Evolutionary conservation across 148 eudicot genomes (phyloP), one percentile per base, ranked within the genome.

Genomic region (Camellia granthamiana): DNA sequence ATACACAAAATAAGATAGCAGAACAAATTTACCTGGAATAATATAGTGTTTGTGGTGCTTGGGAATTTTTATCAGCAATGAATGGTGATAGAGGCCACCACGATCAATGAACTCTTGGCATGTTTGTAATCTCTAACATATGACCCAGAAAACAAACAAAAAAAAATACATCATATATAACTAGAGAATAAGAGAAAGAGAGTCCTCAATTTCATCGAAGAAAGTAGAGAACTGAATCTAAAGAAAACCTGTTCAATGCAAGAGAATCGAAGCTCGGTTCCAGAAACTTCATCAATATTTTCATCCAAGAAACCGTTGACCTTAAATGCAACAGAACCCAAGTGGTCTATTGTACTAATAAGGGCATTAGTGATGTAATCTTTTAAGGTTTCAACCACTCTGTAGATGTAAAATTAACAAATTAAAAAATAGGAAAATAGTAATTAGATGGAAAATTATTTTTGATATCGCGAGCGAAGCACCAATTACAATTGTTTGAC

Each of bases 241-340:
- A 77, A 64, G 62, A 64, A 41, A 71, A 88, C 91, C 91, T 86
- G 86, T 81, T 86, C 83, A 59, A 86, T 74, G 70, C 83, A 79
- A 73, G 78, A 81, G 42, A 88, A 70, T 47, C 69, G 86, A 58
- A 82, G 79, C 61, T 76, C 81, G 64, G 91, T 75, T 18, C 76
- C 81, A 54, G 86, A 83, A 69, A 85, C 64, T 72, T 81, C 83
- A 68, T 63, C 70, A 73, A 80, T 78, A 42, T 88, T 84, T 59
- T 88, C 87, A 64, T 88, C 89, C 82, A 88, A 79, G 85, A 88
- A 86, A 43, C n/a, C 74, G n/a, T 75, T 83, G 19, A 88, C 75
- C 69, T 81, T 86, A 56, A 42, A 73, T 65, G 91, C 86, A n/a
- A 86, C 75, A 78, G 88, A 82, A 30, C 90, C 90, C 86, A 88